A percentile compares a stretch with the other conserved stretches of the same genome.
Conservation (phyloP, 108 stramenopile species). For the Mediolabrus comicus region DNA sequence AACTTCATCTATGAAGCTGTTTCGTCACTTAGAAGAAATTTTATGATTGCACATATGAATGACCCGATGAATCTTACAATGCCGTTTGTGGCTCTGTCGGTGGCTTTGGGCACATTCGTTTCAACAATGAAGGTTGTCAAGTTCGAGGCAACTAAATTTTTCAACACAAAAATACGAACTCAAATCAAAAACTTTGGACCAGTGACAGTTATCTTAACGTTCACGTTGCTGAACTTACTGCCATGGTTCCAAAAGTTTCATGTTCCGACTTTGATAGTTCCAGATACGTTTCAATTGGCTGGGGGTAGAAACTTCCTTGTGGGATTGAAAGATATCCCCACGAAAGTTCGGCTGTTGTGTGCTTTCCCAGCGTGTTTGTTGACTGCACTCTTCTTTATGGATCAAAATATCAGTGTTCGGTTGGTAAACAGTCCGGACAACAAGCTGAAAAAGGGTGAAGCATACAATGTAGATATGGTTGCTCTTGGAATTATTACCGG, state of each 20-base stretch:
- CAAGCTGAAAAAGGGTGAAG: conserved; percentile 86
- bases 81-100: conserved; percentile 76
- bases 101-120: conserved; percentile 69
- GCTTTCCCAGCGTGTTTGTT: conserved; percentile 86
- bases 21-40: conserved; percentile 67
- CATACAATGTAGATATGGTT: conserved; percentile 93
- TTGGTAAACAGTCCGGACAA: conserved; percentile 91
- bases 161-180: conserved; percentile 73
- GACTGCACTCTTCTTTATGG: conserved; percentile 92
- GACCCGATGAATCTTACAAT: conserved; percentile 86
- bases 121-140: conserved; percentile 67
- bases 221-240: conserved; percentile 70
- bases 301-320: conserved; percentile 77
- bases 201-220: conserved; percentile 75
- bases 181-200: conserved; percentile 94
- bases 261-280: conserved; percentile 80
- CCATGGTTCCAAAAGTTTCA: conserved; percentile 67
- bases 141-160: conserved; percentile 70
- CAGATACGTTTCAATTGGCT: conserved; percentile 75
- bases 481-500: conserved; percentile 88
- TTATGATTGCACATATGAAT: conserved; percentile 42
- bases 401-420: conserved; percentile 94
- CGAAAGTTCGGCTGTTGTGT: conserved; percentile 67
- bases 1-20: conserved; percentile 95
- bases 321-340: conserved; percentile 62